Evolutionary conservation across 352 stramenopile species (phyloP).

Genomic region (Phytophthora pluvialis): DNA sequence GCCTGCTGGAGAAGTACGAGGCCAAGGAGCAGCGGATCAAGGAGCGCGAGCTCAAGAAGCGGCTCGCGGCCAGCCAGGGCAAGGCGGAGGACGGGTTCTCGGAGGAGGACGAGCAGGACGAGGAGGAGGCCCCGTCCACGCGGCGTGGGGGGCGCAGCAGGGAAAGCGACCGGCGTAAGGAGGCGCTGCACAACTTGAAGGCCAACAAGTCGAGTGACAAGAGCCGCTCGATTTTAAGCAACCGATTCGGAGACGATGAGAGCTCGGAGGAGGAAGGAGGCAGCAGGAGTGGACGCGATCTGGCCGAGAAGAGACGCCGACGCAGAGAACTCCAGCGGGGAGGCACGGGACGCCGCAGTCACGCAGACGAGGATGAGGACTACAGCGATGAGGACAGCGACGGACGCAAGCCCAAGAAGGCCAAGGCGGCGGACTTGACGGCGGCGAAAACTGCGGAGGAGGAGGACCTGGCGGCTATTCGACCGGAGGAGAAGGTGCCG

Average conservation of each 20-base stretch:
- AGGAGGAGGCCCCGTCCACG: conserved; percentile 51
- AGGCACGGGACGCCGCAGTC: conserved; percentile 32
- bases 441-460: conserved; percentile 48
- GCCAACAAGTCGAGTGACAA: conserved; percentile 81
- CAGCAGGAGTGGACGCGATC: conserved; percentile 49
- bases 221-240: conserved; percentile 77
- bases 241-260: conserved; percentile 70
- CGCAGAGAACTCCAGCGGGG: conserved; percentile 74
- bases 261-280: conserved; percentile 55
- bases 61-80: conserved; percentile 64
- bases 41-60: conserved; percentile 84
- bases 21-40: conserved; percentile 84
- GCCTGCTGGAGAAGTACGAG: conserved; percentile 88
- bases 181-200: conserved; percentile 81
- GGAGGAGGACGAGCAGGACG: conserved; percentile 42
- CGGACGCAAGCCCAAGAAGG: conserved; percentile 36
- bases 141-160: conserved; percentile 61
- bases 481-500: conserved; percentile 71
- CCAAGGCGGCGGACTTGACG: conserved; percentile 35
- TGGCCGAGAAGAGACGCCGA: conserved; percentile 79
- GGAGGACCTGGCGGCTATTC: conserved; percentile 50
- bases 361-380: conserved; percentile 42
- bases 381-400: conserved; percentile 57
- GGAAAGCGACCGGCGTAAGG: conserved; percentile 80
- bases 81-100: conserved; percentile 44